These are phyloP conservation scores for Discostella stelligeroides DNA, from an alignment of 108 stramenopile genomes.

Conservation along the genomic window DNA sequence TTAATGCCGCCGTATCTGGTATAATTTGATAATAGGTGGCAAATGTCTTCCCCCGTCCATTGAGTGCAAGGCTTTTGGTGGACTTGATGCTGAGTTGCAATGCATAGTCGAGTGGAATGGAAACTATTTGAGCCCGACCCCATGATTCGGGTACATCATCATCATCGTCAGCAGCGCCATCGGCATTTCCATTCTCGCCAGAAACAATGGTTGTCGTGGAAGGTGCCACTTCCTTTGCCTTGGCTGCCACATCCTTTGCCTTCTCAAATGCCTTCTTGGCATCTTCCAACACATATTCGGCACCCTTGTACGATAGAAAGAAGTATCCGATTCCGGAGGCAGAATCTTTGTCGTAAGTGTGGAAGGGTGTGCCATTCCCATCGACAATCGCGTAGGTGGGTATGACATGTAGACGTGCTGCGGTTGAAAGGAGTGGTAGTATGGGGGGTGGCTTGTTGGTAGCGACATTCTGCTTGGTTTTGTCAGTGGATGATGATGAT, in stretches of 20 bases:
- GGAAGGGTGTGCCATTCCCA: slow-evolving; percentile 46
- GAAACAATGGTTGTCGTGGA: too few species aligned
- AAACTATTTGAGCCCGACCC: slow-evolving; percentile 67
- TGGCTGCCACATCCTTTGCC: slow-evolving; percentile 36
- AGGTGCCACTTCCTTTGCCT: slow-evolving; percentile 20
- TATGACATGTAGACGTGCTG: slow-evolving; percentile 29
- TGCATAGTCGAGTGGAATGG: slow-evolving; percentile 74
- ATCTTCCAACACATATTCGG: slow-evolving; percentile 43
- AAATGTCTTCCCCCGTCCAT: slow-evolving; percentile 41
- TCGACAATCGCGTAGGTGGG: slow-evolving; percentile 47
- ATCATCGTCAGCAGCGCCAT: slow-evolving; percentile 28
- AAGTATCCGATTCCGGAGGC: slow-evolving; percentile 44
- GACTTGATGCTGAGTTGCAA: slow-evolving; percentile 60
- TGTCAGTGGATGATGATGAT: too few species aligned
- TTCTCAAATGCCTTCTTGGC: slow-evolving; percentile 49
- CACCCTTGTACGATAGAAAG: slow-evolving; percentile 33
- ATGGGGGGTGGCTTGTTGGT: slow-evolving; percentile 37
- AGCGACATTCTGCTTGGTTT: too few species aligned
- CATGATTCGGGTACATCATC: slow-evolving; percentile 65
- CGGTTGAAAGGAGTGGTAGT: slow-evolving; percentile 33
- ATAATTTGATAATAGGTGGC: slow-evolving; percentile 71
- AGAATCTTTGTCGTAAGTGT: slow-evolving; percentile 46
- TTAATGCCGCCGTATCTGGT: slow-evolving; percentile 63
- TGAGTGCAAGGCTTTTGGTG: slow-evolving; percentile 30
- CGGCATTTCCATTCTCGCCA: background rate